Conservation (phyloP, 177 flowering plant species). For the Vitis hybrid region DNA sequence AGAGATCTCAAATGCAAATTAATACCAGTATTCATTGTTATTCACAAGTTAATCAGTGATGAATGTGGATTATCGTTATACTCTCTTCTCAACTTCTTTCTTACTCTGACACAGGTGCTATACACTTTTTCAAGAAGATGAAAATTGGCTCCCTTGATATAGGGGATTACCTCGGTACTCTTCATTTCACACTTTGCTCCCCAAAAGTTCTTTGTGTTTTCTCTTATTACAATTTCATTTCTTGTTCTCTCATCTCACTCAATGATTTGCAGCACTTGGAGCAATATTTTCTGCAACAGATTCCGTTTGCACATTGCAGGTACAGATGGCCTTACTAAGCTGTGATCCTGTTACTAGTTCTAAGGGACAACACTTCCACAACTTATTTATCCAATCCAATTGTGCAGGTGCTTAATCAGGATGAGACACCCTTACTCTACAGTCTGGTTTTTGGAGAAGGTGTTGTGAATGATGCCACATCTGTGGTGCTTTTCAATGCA, state of each 20-base stretch:
- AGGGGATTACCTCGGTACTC: conserved; percentile 81
- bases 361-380: background rate
- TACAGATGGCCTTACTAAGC: conserved; percentile 16
- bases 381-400: conserved; percentile 8
- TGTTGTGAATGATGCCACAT: conserved; percentile 96
- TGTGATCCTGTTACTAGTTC: background rate
- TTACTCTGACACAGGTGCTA: conserved; percentile 51
- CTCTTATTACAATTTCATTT: background rate
- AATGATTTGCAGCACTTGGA: conserved; percentile 69
- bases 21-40: background rate
- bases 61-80: background rate
- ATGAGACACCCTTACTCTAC: conserved; percentile 86
- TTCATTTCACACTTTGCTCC: conserved; percentile 2
- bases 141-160: conserved; percentile 51
- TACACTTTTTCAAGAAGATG: conserved; percentile 47
- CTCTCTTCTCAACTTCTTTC: conserved; percentile 1
- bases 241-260: conserved; percentile 17
- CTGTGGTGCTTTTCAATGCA: conserved; percentile 94
- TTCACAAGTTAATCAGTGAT: background rate
- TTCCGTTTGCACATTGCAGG: conserved; percentile 99
- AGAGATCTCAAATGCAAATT: background rate
- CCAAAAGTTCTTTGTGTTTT: background rate
- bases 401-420: conserved; percentile 89
- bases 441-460: conserved; percentile 97
- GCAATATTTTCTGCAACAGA: conserved; percentile 82